A percentile compares a stretch with the other conserved stretches of the same genome.
phyloP scores from a whole-genome alignment of 805 yeast species.

The Ogataea wickerhamii region DNA sequence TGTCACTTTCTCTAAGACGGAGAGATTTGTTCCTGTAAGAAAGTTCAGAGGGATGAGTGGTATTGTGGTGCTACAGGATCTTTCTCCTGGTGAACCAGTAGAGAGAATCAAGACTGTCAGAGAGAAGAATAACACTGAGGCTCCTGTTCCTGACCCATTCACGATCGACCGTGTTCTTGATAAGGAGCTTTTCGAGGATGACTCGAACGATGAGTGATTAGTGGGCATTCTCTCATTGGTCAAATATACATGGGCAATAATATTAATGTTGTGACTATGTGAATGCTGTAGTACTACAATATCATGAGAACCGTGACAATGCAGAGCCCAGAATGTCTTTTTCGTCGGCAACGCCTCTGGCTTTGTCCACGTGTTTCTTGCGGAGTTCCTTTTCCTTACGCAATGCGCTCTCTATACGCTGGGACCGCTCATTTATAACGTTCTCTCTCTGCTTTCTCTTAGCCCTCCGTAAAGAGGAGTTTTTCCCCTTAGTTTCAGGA shows the following conservation, averaged over 20 bases:
- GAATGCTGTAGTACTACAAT: background rate
- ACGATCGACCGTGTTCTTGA: constrained; percentile 47
- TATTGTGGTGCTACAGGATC: constrained; percentile 67
- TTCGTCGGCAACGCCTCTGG: constrained; percentile 46
- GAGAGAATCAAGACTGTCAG: constrained; percentile 79
- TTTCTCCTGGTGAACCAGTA: constrained; percentile 53
- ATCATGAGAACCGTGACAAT: constrained; percentile 44
- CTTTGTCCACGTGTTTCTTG: constrained; percentile 43
- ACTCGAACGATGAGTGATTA: constrained; percentile 14
- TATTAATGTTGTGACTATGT: constrained; percentile 1
- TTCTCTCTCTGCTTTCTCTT: constrained; percentile 80
- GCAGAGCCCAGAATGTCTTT: constrained; percentile 51
- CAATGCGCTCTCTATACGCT: constrained; percentile 71
- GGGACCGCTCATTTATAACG: constrained; percentile 79
- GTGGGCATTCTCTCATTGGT: background rate
- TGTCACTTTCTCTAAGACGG: constrained; percentile 71
- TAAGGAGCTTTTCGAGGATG: constrained; percentile 25
- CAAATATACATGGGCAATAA: background rate
- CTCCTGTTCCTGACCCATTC: constrained; percentile 71
- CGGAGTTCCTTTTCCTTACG: constrained; percentile 71
- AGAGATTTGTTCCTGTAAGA: constrained; percentile 79
- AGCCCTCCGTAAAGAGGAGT: constrained; percentile 77
- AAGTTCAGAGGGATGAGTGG: constrained; percentile 68
- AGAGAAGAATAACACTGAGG: constrained; percentile 69
- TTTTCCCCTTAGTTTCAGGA: constrained; percentile 72